phyloP scores from a whole-genome alignment of 768 basidiomycete genomes.

The Chalciporus pseudorubinellus region DNA sequence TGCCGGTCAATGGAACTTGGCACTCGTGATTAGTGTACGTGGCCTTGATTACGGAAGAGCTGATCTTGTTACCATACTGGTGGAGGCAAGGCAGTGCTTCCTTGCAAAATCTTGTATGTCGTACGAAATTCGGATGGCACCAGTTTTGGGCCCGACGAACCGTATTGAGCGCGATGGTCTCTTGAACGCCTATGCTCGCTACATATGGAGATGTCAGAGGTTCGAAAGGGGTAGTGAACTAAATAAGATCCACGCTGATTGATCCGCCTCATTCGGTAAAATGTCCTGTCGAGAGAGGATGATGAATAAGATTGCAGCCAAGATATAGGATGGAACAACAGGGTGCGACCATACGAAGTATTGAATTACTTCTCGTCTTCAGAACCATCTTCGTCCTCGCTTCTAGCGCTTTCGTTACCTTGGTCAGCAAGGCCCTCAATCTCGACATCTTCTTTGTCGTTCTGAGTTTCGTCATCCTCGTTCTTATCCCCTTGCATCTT shows the following conservation, averaged over 20 bases:
- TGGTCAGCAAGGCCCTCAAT: conserved; percentile 56
- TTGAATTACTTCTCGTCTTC: conserved; percentile 30
- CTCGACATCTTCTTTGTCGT: conserved; percentile 43
- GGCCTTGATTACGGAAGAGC: conserved; percentile 12
- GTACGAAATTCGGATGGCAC: background rate
- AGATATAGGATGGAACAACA: conserved; percentile 29
- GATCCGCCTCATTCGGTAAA: conserved; percentile 19
- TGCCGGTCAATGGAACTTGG: conserved; percentile 13
- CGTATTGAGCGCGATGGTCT: conserved; percentile 1
- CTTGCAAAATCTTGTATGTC: background rate
- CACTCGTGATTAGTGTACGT: conserved; percentile 16
- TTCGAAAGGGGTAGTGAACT: conserved; percentile 1
- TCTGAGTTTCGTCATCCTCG: conserved; percentile 44
- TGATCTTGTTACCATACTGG: conserved; percentile 18
- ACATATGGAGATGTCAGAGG: conserved; percentile 1
- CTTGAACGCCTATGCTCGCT: conserved; percentile 1
- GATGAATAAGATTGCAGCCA: conserved; percentile 21
- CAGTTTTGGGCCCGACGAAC: background rate
- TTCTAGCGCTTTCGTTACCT: conserved; percentile 26
- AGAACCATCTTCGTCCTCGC: conserved; percentile 27
- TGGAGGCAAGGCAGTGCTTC: conserved; percentile 19
- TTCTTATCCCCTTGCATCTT: conserved; percentile 60
- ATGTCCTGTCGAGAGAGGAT: conserved; percentile 19
- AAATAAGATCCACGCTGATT: conserved; percentile 4
- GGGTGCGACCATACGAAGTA: conserved; percentile 32